Evolutionary conservation across 345 rosid genomes (phyloP).

Genomic region (Citrus reticulata): DNA sequence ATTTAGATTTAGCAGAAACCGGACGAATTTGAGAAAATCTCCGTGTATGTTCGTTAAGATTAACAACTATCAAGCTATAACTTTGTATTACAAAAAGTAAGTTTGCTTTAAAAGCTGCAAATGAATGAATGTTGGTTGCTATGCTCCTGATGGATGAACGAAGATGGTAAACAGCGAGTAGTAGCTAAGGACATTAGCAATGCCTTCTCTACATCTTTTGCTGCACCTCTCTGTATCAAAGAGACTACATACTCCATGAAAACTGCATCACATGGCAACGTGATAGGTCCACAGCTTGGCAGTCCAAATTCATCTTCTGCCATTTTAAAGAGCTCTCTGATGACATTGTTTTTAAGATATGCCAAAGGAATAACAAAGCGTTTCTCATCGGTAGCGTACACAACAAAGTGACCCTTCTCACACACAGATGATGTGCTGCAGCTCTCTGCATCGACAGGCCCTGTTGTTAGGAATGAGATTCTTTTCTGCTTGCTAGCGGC

Average conservation of each 20-base stretch:
- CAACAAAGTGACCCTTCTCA: background rate
- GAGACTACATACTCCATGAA: conserved; percentile 10
- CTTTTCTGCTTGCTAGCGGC: conserved; percentile 20
- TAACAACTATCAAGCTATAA: background rate
- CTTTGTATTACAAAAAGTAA: background rate
- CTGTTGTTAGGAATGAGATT: background rate
- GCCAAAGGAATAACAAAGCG: conserved; percentile 9
- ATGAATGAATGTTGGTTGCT: background rate
- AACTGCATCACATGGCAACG: conserved; percentile 11
- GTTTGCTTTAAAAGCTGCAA: background rate
- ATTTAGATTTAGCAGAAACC: background rate
- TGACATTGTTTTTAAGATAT: background rate
- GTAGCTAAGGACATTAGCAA: conserved; percentile 4
- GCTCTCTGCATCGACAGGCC: background rate
- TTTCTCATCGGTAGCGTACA: background rate
- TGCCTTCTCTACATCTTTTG: conserved; percentile 5
- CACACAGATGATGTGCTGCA: background rate
- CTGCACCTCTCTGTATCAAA: background rate
- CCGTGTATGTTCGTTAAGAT: background rate
- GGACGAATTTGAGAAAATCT: background rate
- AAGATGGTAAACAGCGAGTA: background rate
- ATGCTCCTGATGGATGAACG: background rate
- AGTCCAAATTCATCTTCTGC: conserved; percentile 14
- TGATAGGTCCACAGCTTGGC: conserved; percentile 6
- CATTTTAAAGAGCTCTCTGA: conserved; percentile 11